Conservation (phyloP, 495 filamentous ascomycete species). For the Penicillium paradoxum region DNA sequence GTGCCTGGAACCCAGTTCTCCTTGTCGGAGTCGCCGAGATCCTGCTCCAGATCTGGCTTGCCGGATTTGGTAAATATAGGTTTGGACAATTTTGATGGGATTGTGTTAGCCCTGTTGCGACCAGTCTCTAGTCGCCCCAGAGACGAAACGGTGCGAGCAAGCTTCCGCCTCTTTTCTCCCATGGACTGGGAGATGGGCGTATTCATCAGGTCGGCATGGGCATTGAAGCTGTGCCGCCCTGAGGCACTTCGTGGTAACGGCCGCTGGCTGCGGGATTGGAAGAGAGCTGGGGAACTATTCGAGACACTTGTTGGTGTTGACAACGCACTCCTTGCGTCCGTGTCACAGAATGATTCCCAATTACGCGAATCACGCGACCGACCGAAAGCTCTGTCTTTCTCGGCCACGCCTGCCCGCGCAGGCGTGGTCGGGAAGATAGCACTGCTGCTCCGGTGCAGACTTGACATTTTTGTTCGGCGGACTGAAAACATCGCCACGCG, state of each 20-base stretch:
- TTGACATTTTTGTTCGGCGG: slow-evolving; percentile 47
- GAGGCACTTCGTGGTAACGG: slow-evolving; percentile 34
- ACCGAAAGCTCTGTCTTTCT: slow-evolving; percentile 49
- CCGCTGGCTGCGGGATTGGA: slow-evolving; percentile 60
- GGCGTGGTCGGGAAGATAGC: slow-evolving; percentile 42
- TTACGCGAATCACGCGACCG: slow-evolving; percentile 76
- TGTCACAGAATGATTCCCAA: slow-evolving; percentile 80
- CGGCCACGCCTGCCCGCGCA: slow-evolving; percentile 18
- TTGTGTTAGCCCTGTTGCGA: slow-evolving; percentile 18
- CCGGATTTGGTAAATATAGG: slow-evolving; percentile 19
- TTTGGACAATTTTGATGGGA: slow-evolving; percentile 25
- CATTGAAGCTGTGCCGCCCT: slow-evolving; percentile 50
- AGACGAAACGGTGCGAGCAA: slow-evolving; percentile 61
- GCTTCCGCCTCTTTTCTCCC: slow-evolving; percentile 56
- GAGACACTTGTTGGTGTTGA: slow-evolving; percentile 68
- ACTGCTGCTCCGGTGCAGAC: slow-evolving; percentile 60
- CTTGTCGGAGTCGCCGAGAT: slow-evolving; percentile 78
- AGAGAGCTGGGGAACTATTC: slow-evolving; percentile 63
- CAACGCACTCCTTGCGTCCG: slow-evolving; percentile 64
- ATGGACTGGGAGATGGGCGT: slow-evolving; percentile 37
- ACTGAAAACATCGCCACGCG: slow-evolving; percentile 48
- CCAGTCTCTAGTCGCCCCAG: slow-evolving; percentile 60
- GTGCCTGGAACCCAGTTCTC: slow-evolving; percentile 79
- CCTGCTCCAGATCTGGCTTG: slow-evolving; percentile 34
- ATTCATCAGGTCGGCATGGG: slow-evolving; percentile 43